Evolutionary conservation across 768 basidiomycete genomes (phyloP), one percentile per base, ranked within the genome.

Genomic region (Hydnomerulius pinastri): DNA sequence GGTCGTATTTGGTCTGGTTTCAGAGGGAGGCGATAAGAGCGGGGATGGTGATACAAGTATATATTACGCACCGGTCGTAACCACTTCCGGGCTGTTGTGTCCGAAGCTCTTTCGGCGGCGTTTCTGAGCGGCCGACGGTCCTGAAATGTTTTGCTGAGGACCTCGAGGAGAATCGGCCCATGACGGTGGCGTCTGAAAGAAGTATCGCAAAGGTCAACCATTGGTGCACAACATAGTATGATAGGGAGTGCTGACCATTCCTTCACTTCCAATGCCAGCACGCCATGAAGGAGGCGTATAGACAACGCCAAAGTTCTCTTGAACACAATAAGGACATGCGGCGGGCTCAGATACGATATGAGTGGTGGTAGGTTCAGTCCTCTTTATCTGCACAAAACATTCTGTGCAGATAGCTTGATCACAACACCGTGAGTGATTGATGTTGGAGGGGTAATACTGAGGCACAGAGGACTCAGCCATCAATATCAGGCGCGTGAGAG

Each of bases 341-440:
- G 96, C 94, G 2, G 94, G 93, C 62, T 99, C 97, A 8, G 94
- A 96, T 45, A 94, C 92, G 52, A 98, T 77, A 71, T 98, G 95
- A 0, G 94, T 98, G 6, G 92, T 78, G 0, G 93, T 96, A 6
- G 97, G 93, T 55, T 99, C 97, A 29, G 81, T 83, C 47, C 97
- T 88, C 75, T 98, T 98, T 73, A 99, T 98, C 73, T 98, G 96
- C 18, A 98, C 93, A 64, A 99, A 98, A 67, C 97, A 99, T 71
- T 99, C 97, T 30, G 97, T 98, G 67, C 97, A 99, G 54, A 99
- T 96, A 18, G 91, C 87, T 60, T 99, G 97, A 76, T 96, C 95
- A 68, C 97, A 99, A 68, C 97, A 99, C 64, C 97, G 82, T 32
- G 97, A 98, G 61, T 86, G 87, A 66, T 98, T 98, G 71, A 98